These are phyloP conservation scores for Podaxis sp. DNA, from an alignment of 768 basidiomycete genomes.

Conservation along the genomic window DNA sequence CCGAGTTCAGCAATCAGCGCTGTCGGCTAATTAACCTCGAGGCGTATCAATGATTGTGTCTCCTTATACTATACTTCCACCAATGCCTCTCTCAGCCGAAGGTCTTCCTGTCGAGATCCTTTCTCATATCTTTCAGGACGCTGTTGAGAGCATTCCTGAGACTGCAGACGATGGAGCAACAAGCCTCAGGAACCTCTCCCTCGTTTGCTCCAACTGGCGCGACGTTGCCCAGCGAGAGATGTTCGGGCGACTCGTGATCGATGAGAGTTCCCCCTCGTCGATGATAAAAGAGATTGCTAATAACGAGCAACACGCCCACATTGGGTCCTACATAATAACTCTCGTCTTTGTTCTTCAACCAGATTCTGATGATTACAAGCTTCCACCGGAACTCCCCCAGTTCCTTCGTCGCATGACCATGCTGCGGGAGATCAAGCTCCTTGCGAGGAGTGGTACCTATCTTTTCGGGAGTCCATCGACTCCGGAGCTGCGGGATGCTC, in stretches of 20 bases:
- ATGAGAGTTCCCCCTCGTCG: neutral
- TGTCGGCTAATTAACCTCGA: neutral
- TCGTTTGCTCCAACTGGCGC: neutral
- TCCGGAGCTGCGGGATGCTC: neutral
- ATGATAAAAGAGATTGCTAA: neutral
- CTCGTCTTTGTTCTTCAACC: neutral
- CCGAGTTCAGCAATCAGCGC: too few relatives aligned
- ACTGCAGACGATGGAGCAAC: neutral
- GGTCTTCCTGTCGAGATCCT: neutral
- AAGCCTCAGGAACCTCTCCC: neutral
- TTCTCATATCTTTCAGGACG: neutral
- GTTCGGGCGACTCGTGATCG: neutral
- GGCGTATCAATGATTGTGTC: neutral
- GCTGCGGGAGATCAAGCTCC: neutral
- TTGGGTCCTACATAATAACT: neutral
- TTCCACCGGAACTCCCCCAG: neutral
- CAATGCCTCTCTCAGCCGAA: neutral
- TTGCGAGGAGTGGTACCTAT: neutral
- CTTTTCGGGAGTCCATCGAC: neutral
- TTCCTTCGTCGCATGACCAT: neutral
- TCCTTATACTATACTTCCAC: neutral
- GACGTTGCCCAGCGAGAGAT: neutral
- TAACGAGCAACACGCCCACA: neutral
- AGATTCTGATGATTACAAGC: neutral
- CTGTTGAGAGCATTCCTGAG: neutral